phyloP scores from a whole-genome alignment of 441 rosid species.

The Cnidoscolus chayamansa region DNA sequence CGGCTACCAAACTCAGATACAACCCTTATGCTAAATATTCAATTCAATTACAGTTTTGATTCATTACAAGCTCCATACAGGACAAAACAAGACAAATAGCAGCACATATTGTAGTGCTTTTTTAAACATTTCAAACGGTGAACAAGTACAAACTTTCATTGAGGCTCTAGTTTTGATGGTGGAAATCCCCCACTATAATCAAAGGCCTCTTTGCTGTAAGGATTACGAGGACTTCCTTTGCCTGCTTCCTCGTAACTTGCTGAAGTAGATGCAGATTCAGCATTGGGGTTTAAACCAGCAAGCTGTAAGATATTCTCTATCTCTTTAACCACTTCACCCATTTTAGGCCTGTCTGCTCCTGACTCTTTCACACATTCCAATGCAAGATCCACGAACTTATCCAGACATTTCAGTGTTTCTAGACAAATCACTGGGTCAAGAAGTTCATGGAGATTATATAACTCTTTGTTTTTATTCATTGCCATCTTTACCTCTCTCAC shows the following conservation, averaged over 20 bases:
- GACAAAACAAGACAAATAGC: background rate
- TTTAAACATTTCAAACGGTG: constrained; percentile 1
- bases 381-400: constrained; percentile 60
- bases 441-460: constrained; percentile 54
- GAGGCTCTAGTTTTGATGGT: constrained; percentile 38
- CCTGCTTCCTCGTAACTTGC: constrained; percentile 37
- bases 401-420: constrained; percentile 52
- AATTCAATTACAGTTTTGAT: background rate
- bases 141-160: constrained; percentile 15
- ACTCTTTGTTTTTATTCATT: constrained; percentile 52
- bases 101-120: background rate
- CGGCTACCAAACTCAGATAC: background rate
- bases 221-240: constrained; percentile 32
- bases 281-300: constrained; percentile 62
- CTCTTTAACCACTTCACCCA: constrained; percentile 75
- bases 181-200: constrained; percentile 41
- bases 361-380: constrained; percentile 61
- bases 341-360: constrained; percentile 58
- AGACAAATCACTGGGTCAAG: constrained; percentile 49
- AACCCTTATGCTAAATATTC: constrained; percentile 1
- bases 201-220: constrained; percentile 35
- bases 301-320: constrained; percentile 62
- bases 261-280: constrained; percentile 55
- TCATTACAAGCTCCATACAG: constrained; percentile 2
- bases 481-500: constrained; percentile 58